Base-by-base conservation (phyloP, 768 basidiomycete genomes). In the Xerocomellus amylosporus region DNA sequence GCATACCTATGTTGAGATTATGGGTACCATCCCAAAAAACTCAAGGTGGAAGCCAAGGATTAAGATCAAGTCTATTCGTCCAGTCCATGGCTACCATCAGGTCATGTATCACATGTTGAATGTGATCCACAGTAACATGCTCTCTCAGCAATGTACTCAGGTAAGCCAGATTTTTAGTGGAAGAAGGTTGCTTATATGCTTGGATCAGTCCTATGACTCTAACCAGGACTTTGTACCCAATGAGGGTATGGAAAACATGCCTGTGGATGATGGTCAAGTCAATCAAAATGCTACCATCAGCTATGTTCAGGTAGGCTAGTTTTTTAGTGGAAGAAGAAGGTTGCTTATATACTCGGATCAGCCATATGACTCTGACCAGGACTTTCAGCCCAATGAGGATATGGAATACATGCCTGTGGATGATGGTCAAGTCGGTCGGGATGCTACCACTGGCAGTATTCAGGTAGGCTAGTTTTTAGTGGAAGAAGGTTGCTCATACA, bases 21-120 rank as follows among this genome's bases (percentile, higher is more conserved):
- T 13, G 15, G 64, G 56, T 4, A 17, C 15, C 7, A 10, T 0
- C 5, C 49, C 52, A 17, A 40, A 9, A 28, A 26, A 42, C 24
- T n/a, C 2, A 4, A 28, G 17, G 19, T 44, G 20, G n/a, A 37
- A 31, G 36, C 43, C 57, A 4, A 52, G 12, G 9, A 12, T 69
- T 2, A 10, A 33, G 4, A 52, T 72, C 46, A 49, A 22, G 3
- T 42, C 45, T 3, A 65, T 72, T 13, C 34, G 19, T 20, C 51
- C n/a, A 44, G 44, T 58, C 31, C 45, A 49, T 33, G 46, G 49
- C 15, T 71, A 62, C 20, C n/a, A 65, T 50, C 61, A 72, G 20
- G 67, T 67, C 10, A 54, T 72, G 49, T 46, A 61, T 50, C 69
- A 71, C 48, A 47, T 20, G 31, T 47, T 72, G 17, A 43, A 63